Evolutionary conservation across 441 rosid species (phyloP), one percentile per base, ranked within the genome.

Genomic region (Adansonia madagascariensis): DNA sequence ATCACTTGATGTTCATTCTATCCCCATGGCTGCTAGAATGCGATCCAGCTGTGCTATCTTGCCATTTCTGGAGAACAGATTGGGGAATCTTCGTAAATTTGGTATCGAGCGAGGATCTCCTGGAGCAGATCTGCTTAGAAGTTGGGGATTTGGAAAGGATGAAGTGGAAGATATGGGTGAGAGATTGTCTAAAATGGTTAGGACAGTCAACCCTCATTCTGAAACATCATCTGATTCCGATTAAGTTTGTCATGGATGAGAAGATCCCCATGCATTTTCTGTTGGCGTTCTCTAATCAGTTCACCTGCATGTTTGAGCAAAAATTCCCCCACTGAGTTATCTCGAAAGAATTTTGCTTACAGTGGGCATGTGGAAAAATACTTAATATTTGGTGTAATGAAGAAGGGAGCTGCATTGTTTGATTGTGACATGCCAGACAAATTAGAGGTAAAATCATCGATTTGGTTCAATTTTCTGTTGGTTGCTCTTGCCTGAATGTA

Each of bases 101-200:
- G 97, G 97, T 56, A 83, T 89, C 14, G 83, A 84, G 52, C 82
- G 80, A 71, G 97, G 96, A 74, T 92, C 97, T 1, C 78, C 85
- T 10, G 97, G 94, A 71, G 75, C 88, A 11, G 92, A 91, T 83
- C 31, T 91, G 41, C 84, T 93, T 5, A 86, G 91, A 70, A 82
- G 84, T 59, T 95, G 99, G 98, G 98, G 97, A n/a, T 89, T 93
- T 15, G 93, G 82, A 44, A 90, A 82, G 82, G 98, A 95, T 62
- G 98, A 93, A 35, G 72, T 92, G 50, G 92, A 89, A 61, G 98
- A 93, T 56, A 82, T 92, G 60, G 90, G 91, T 52, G 94, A 95
- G 88, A 79, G 39, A 18, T 71, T 95, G 66, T 83, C 88, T 7
- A 89, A 87, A 80, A 90, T 95, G 97, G 89, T 91, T 14, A 24